These are phyloP conservation scores for Solanum medicagineum DNA, from an alignment of 257 asterid genomes.

Conservation along the genomic window DNA sequence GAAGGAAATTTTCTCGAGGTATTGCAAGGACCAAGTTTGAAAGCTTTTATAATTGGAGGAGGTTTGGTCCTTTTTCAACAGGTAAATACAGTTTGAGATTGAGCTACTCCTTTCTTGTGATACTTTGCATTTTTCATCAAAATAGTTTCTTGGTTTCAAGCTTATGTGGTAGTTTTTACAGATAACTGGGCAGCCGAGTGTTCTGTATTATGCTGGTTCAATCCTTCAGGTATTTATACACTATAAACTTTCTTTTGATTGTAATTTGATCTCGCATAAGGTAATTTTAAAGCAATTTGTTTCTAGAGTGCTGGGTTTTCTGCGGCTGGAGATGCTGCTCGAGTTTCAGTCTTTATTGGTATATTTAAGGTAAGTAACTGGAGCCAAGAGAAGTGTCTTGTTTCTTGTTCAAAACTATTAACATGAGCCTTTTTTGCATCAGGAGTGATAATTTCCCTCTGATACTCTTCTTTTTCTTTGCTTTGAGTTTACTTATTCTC, in stretches of 20 bases:
- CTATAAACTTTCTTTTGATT: not conserved
- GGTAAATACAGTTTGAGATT: conserved; percentile 28
- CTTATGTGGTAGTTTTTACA: conserved; percentile 14
- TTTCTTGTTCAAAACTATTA: not conserved
- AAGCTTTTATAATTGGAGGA: conserved; percentile 92
- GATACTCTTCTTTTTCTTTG: not conserved
- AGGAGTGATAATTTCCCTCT: not conserved
- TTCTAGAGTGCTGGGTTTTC: conserved; percentile 86
- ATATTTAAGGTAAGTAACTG: conserved; percentile 61
- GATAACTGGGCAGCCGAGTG: conserved; percentile 99
- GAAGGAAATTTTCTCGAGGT: conserved; percentile 65
- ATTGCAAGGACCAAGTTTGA: conserved; percentile 81
- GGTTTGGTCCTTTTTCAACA: conserved; percentile 97
- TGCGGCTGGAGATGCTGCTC: conserved; percentile 95
- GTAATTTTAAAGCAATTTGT: conserved; percentile 2
- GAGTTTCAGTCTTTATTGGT: conserved; percentile 81
- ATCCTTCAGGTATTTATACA: conserved; percentile 68
- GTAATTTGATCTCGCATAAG: not conserved
- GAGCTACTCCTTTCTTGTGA: not conserved
- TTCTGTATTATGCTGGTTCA: conserved; percentile 88
- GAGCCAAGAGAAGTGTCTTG: not conserved
- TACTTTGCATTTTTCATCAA: not conserved
- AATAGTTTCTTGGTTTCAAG: not conserved
- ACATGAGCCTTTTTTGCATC: not conserved
- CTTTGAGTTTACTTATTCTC: not conserved